Conservation (phyloP, 371 early-diverging fungal genomes). For the Syncephalastrum monosporum region DNA sequence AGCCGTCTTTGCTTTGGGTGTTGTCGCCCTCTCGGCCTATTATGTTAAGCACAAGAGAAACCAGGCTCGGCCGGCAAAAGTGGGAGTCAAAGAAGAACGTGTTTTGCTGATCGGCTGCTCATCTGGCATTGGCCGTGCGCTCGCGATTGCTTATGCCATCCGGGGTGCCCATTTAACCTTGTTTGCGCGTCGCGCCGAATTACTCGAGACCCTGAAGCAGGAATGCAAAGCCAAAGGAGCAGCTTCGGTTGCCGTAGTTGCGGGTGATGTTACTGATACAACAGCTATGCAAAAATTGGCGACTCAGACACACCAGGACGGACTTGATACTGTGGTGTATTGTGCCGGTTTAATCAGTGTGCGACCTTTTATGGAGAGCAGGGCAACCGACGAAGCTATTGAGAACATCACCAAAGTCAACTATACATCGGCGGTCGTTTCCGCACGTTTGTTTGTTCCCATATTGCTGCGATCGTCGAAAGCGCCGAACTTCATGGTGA, state of each 20-base stretch:
- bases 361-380: slow-evolving; percentile 46
- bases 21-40: no score
- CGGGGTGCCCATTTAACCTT: slow-evolving; percentile 69
- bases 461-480: slow-evolving; percentile 44
- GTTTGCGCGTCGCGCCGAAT: slow-evolving; percentile 61
- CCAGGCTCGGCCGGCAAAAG: no score
- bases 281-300: slow-evolving; percentile 20
- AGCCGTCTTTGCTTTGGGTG: no score
- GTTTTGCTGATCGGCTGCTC: slow-evolving; percentile 82
- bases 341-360: slow-evolving; percentile 75
- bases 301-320: slow-evolving; percentile 24
- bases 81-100: slow-evolving; percentile 38
- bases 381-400: slow-evolving; percentile 26
- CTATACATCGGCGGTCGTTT: slow-evolving; percentile 59
- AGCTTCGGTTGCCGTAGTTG: slow-evolving; percentile 13
- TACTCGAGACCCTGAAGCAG: slow-evolving; percentile 49
- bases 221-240: slow-evolving; percentile 43
- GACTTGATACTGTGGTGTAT: slow-evolving; percentile 65
- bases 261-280: slow-evolving; percentile 39
- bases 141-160: slow-evolving; percentile 71
- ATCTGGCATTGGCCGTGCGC: slow-evolving; percentile 75
- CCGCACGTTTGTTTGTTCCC: slow-evolving; percentile 63
- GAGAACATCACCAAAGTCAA: slow-evolving; percentile 61
- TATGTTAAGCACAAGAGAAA: no score
- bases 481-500: slow-evolving; percentile 66